A percentile compares a stretch with the other conserved stretches of the same genome.
These are phyloP conservation scores for Kernera saxatilis DNA, from an alignment of 345 rosid species.

Conservation along the genomic window DNA sequence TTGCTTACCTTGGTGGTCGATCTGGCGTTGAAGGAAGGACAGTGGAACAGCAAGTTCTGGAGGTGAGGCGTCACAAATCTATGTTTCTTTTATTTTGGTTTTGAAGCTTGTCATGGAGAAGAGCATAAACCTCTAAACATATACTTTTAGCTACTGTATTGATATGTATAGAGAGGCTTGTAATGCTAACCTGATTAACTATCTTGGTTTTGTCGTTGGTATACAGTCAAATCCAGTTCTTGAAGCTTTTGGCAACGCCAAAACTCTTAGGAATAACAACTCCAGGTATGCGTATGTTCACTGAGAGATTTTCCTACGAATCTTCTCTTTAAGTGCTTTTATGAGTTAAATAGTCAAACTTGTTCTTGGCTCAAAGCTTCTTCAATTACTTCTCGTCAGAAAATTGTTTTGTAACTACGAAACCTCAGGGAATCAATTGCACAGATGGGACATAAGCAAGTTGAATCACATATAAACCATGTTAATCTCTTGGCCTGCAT, in stretches of 20 bases:
- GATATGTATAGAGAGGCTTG: neutral
- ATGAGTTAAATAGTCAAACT: neutral
- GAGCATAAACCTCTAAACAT: neutral
- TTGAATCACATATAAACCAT: neutral
- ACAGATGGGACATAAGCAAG: neutral
- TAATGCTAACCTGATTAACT: slow-evolving; percentile 24
- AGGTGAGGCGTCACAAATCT: slow-evolving; percentile 49
- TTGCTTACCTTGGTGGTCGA: slow-evolving; percentile 97
- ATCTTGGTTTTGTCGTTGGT: slow-evolving; percentile 24
- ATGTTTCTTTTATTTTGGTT: neutral
- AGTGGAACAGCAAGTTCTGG: slow-evolving; percentile 99
- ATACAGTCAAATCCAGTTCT: slow-evolving; percentile 99
- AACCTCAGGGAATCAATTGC: neutral
- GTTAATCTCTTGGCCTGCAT: slow-evolving; percentile 5
- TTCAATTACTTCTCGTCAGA: neutral
- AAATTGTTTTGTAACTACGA: neutral
- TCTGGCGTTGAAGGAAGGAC: slow-evolving; percentile 99
- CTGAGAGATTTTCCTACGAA: neutral
- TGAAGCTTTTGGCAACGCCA: slow-evolving; percentile 99
- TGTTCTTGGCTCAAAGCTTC: slow-evolving; percentile 5
- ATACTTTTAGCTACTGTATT: neutral
- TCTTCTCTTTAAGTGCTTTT: neutral
- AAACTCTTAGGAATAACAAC: slow-evolving; percentile 97
- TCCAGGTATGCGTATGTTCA: slow-evolving; percentile 59
- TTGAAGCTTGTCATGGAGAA: neutral